A percentile compares a stretch with the other conserved stretches of the same genome.
phyloP scores from a whole-genome alignment of 2,329 filamentous ascomycete species.

The Aspergillus latus region DNA sequence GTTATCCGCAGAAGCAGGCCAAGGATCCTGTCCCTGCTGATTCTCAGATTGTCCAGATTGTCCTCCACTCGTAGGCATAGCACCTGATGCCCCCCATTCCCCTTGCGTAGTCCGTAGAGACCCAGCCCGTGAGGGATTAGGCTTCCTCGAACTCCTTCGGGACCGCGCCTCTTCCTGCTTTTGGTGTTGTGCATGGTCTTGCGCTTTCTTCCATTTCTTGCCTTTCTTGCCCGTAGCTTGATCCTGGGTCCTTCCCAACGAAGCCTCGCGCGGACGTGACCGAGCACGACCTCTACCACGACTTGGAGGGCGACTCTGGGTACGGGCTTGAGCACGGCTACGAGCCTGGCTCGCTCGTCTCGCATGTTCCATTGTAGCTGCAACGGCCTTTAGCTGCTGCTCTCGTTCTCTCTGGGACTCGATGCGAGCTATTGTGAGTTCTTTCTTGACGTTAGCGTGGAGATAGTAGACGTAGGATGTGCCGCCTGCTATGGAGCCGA shows the following conservation, averaged over 20 bases:
- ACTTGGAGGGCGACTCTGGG: neutral
- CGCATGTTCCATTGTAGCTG: neutral
- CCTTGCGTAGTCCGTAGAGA: neutral
- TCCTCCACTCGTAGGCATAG: neutral
- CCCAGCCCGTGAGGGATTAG: neutral
- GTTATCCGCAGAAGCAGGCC: neutral
- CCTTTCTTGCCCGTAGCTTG: neutral
- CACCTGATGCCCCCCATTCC: neutral
- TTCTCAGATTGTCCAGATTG: neutral
- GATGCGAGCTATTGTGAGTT: neutral
- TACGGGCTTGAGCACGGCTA: neutral
- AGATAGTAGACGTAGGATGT: neutral
- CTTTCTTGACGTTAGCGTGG: neutral
- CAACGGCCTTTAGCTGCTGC: neutral
- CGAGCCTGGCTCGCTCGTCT: neutral
- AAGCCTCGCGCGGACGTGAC: neutral
- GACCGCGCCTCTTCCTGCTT: neutral
- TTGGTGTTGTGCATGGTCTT: neutral
- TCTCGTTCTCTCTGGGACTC: slow-evolving; percentile 1
- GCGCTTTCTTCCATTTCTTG: neutral
- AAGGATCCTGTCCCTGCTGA: neutral
- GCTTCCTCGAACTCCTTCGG: neutral
- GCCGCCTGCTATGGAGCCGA: slow-evolving; percentile 4
- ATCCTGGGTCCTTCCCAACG: neutral
- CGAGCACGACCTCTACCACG: neutral